A percentile compares a stretch with the other conserved stretches of the same genome.
These are phyloP conservation scores for Nissolia schottii DNA, from an alignment of 306 rosid genomes.

Conservation along the genomic window DNA sequence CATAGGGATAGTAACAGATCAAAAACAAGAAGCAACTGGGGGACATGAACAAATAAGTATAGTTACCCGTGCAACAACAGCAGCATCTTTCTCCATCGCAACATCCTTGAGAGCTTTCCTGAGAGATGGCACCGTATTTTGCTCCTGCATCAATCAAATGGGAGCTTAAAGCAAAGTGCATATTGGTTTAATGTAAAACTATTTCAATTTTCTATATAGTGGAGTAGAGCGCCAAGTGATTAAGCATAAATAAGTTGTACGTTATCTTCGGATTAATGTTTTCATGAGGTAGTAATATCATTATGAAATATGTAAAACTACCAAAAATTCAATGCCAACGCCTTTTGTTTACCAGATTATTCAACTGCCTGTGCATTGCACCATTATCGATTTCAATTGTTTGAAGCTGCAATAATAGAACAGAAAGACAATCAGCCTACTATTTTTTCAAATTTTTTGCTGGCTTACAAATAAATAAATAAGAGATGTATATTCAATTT, in stretches of 20 bases:
- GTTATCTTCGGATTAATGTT: background rate
- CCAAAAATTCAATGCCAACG: background rate
- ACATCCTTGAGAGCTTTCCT: slow-evolving; percentile 90
- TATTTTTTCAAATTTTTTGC: background rate
- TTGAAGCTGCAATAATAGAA: slow-evolving; percentile 61
- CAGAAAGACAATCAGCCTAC: slow-evolving; percentile 20
- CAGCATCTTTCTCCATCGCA: slow-evolving; percentile 98
- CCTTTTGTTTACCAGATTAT: slow-evolving; percentile 54
- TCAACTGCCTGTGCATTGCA: slow-evolving; percentile 56
- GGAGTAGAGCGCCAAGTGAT: background rate
- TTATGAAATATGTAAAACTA: slow-evolving; percentile 11
- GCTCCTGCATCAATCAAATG: slow-evolving; percentile 49
- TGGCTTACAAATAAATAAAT: background rate
- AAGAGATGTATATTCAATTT: background rate
- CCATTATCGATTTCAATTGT: slow-evolving; percentile 52
- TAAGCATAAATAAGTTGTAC: background rate
- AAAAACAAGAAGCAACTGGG: background rate
- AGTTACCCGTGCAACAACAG: slow-evolving; percentile 81
- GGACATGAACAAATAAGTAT: background rate
- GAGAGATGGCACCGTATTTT: slow-evolving; percentile 71
- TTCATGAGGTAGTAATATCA: background rate
- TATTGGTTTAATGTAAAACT: background rate
- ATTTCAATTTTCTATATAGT: background rate
- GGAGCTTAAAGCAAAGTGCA: background rate
- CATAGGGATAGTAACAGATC: slow-evolving; percentile 1